These are phyloP conservation scores for Diutina neorugosa DNA, from an alignment of 1,139 yeast genomes.

Conservation along the genomic window DNA sequence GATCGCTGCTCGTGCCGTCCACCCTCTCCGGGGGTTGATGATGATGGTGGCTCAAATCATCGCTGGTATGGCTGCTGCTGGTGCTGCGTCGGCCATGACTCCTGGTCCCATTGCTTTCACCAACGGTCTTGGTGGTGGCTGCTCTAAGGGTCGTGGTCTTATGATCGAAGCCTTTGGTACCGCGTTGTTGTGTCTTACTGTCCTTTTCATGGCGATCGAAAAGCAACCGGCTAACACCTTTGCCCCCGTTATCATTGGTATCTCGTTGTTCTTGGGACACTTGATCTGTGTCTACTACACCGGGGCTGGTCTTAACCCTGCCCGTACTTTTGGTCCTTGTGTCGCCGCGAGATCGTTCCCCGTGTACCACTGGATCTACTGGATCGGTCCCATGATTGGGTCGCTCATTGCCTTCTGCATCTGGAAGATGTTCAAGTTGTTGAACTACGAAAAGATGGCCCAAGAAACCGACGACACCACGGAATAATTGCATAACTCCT, in stretches of 20 bases:
- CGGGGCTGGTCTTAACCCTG: slow-evolving; percentile 90
- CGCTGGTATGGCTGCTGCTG: slow-evolving; percentile 91
- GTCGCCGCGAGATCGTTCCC: slow-evolving; percentile 67
- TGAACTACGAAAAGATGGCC: slow-evolving; percentile 45
- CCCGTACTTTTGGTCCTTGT: slow-evolving; percentile 80
- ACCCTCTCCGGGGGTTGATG: slow-evolving; percentile 58
- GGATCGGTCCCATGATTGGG: slow-evolving; percentile 80
- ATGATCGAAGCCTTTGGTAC: slow-evolving; percentile 82
- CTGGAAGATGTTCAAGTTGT: slow-evolving; percentile 54
- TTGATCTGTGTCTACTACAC: slow-evolving; percentile 74
- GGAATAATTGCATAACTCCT: neutral
- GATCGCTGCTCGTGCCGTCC: slow-evolving; percentile 57
- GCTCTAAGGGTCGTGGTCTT: slow-evolving; percentile 64
- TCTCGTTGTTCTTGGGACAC: slow-evolving; percentile 73
- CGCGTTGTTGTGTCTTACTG: slow-evolving; percentile 60
- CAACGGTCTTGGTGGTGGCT: slow-evolving; percentile 62
- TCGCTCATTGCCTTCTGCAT: slow-evolving; percentile 52
- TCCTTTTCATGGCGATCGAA: slow-evolving; percentile 76
- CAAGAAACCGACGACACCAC: neutral
- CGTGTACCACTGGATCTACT: slow-evolving; percentile 80
- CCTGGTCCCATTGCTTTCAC: slow-evolving; percentile 71
- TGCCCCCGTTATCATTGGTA: slow-evolving; percentile 80
- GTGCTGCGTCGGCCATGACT: slow-evolving; percentile 78
- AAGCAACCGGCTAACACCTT: slow-evolving; percentile 63
- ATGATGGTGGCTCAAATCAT: slow-evolving; percentile 60